Evolutionary conservation across 192 early-diverging fungal genomes (phyloP), one percentile per base, ranked within the genome.

Genomic region (Coemansia furcata): DNA sequence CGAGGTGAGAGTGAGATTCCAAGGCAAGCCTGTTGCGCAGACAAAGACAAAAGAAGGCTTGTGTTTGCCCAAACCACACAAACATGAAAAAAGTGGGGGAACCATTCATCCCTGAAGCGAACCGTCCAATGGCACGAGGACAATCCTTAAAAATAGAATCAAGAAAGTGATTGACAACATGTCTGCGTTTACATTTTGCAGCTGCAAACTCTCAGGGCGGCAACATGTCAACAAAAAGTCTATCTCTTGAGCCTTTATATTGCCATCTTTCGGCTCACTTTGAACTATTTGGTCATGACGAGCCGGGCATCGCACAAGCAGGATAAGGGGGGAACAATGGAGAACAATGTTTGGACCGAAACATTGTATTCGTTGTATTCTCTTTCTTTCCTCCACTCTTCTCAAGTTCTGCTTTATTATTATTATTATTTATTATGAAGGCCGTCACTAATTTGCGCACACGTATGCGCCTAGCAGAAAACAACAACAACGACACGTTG

Each of bases 361-460:
- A 26, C 23, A 26, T 26, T 26, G 23, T 47, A 19, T 26, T 46
- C 4, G 7, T 15, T 23, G 12, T 14, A 26, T 46, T 60, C 46
- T 60, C 49, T 59, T 37, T 36, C 3, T 10, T 29, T 40, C 21
- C 30, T 8, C 44, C 39, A n/a, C 15, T 58, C 35, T n/a, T 29
- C 55, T 39, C 30, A 14, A 32, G 19, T 35, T 42, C 23, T 44
- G 9, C 3, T 42, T 40, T 61, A 19, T 46, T 63, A 36, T 63
- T 44, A 19, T 44, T 21, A 19, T 15, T 21, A n/a, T 21, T 37
- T 40, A 54, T 30, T 23, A 77, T 77, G 75, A 77, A 77, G 66
- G 69, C 70, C 0, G 76, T 78, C 15, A 69, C 38, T 43, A 72
- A 60, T 44, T 44, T 81, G 63, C 78, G 78, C 60, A 67, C 73